Evolutionary conservation across 495 filamentous ascomycete species (phyloP).

Genomic region (Daldinia caldariorum): DNA sequence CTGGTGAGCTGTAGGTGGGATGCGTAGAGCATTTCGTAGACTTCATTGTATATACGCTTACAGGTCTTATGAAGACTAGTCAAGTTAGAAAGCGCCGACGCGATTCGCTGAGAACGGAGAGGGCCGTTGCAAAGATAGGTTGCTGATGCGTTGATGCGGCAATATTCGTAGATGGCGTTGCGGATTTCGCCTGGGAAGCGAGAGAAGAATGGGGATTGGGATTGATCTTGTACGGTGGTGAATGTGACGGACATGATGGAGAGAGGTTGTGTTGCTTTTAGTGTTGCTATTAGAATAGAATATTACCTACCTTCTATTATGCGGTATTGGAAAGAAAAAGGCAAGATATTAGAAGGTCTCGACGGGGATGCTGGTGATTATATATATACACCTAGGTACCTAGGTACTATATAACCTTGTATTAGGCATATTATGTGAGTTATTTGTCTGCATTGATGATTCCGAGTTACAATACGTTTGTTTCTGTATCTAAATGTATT

Average conservation of each 20-base stretch:
- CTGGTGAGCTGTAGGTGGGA: not conserved
- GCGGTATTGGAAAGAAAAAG: too few species aligned
- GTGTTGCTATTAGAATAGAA: not conserved
- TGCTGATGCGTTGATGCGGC: not conserved
- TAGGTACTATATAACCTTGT: too few species aligned
- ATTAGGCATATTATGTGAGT: too few species aligned
- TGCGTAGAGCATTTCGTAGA: not conserved
- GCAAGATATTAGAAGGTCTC: not conserved
- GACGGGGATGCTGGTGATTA: too few species aligned
- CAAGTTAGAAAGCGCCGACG: not conserved
- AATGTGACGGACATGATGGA: not conserved
- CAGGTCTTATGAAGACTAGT: not conserved
- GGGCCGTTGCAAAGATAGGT: not conserved
- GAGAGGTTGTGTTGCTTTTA: not conserved
- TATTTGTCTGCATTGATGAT: too few species aligned
- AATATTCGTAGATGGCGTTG: slow-evolving; percentile 7
- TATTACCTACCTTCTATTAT: too few species aligned
- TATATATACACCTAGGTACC: too few species aligned
- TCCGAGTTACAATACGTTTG: too few species aligned
- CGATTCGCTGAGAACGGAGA: not conserved
- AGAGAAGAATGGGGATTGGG: slow-evolving; percentile 17
- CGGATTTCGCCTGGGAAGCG: slow-evolving; percentile 1
- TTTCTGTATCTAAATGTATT: too few species aligned
- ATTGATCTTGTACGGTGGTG: not conserved
- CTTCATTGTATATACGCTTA: slow-evolving; percentile 2